A percentile compares a stretch with the other conserved stretches of the same genome.
Conservation (phyloP, 306 rosid genomes). For the Carpinus viminea region DNA sequence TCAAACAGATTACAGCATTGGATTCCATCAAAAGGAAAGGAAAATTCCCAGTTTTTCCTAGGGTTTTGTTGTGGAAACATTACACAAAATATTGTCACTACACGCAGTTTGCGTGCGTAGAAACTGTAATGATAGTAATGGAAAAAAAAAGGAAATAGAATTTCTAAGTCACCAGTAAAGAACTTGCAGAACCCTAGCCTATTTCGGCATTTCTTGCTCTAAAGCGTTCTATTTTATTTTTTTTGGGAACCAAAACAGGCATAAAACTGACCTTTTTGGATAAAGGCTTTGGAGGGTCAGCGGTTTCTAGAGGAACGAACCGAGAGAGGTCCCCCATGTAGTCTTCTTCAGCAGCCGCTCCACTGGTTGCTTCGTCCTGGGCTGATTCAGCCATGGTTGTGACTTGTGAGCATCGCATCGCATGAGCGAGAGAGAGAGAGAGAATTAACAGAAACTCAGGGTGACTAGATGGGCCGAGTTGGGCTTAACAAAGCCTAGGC, state of each 20-base stretch:
- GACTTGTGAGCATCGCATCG: no score
- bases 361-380: conserved; percentile 16
- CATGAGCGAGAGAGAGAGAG: neutral
- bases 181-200: neutral
- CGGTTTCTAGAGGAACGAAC: conserved; percentile 54
- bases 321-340: conserved; percentile 85
- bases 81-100: neutral
- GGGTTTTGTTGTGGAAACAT: neutral
- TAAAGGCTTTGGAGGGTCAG: conserved; percentile 36
- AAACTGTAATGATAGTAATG: neutral
- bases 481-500: neutral
- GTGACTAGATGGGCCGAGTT: neutral
- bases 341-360: conserved; percentile 48
- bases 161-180: neutral
- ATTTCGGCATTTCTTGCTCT: neutral
- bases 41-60: neutral
- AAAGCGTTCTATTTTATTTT: neutral
- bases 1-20: neutral
- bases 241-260: conserved; percentile 1
- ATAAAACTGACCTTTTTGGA: conserved; percentile 44
- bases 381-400: conserved; percentile 60
- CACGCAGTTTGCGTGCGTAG: neutral
- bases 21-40: neutral
- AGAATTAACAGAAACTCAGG: neutral
- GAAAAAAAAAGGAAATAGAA: neutral